phyloP scores from a whole-genome alignment of 2,329 filamentous ascomycete species.

The Moelleriella libera region DNA sequence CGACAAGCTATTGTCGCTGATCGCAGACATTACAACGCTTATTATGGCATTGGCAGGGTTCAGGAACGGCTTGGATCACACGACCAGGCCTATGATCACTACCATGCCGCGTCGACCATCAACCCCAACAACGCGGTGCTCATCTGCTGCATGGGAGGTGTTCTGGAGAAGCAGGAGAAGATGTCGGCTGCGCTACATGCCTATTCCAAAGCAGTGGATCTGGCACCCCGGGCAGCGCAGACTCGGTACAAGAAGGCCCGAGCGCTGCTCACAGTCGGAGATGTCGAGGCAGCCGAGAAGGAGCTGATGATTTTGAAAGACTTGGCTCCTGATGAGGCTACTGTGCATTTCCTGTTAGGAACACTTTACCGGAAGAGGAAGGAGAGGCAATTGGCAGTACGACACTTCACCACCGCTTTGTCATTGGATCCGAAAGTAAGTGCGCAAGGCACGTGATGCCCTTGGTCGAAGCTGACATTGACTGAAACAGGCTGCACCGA shows the following conservation, averaged over 20 bases:
- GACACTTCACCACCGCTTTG: conserved; percentile 86
- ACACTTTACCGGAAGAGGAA: conserved; percentile 63
- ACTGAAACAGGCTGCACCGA: conserved; percentile 57
- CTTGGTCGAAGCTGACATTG: neutral
- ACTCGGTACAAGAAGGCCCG: conserved; percentile 89
- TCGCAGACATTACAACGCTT: conserved; percentile 90
- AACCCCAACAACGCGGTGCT: conserved; percentile 91
- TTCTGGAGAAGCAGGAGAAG: conserved; percentile 80
- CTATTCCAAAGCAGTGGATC: conserved; percentile 67
- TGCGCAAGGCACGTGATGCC: conserved; percentile 1
- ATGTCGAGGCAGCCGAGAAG: conserved; percentile 56
- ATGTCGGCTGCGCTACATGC: conserved; percentile 63
- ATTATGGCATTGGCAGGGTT: conserved; percentile 75
- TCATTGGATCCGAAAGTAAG: conserved; percentile 92
- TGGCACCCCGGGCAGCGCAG: conserved; percentile 69
- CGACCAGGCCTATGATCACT: conserved; percentile 84
- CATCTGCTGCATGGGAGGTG: conserved; percentile 81
- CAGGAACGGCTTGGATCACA: conserved; percentile 86
- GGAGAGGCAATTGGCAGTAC: conserved; percentile 68
- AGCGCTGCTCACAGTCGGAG: conserved; percentile 63
- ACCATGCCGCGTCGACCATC: conserved; percentile 72
- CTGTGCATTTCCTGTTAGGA: conserved; percentile 88
- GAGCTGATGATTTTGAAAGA: conserved; percentile 85
- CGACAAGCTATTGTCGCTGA: conserved; percentile 76
- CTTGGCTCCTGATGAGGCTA: conserved; percentile 84